Evolutionary conservation across 73 alveolate species (phyloP).

Genomic region (Stentor coeruleus): DNA sequence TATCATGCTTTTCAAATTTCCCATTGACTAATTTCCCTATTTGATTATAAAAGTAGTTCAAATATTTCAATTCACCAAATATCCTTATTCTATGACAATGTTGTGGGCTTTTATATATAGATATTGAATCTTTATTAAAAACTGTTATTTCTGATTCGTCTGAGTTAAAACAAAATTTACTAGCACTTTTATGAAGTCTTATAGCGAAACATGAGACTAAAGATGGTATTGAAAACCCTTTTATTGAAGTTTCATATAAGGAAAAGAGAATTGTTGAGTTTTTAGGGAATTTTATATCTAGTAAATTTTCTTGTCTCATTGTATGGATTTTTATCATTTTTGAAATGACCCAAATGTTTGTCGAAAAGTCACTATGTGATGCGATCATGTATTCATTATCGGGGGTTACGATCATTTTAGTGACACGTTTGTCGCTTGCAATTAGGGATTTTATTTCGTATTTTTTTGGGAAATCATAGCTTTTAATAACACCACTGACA

Average conservation of each 20-base stretch:
- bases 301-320: background rate
- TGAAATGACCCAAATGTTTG: background rate
- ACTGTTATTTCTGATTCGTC: background rate
- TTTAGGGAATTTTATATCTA: background rate
- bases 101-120: background rate
- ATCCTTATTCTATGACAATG: no score
- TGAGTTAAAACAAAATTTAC: background rate
- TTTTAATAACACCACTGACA: background rate
- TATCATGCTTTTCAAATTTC: background rate
- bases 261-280: background rate
- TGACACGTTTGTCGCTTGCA: background rate
- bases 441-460: background rate
- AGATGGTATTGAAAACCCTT: background rate
- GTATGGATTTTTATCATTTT: background rate
- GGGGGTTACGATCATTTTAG: background rate
- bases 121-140: background rate
- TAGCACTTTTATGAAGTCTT: background rate
- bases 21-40: background rate
- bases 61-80: background rate
- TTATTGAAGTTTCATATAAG: background rate
- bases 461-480: background rate
- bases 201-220: background rate
- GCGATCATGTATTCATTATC: background rate
- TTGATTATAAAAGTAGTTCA: no score
- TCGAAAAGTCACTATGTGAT: no score